Evolutionary conservation across 257 asterid genomes (phyloP).

Genomic region (Nicotiana benthamiana): DNA sequence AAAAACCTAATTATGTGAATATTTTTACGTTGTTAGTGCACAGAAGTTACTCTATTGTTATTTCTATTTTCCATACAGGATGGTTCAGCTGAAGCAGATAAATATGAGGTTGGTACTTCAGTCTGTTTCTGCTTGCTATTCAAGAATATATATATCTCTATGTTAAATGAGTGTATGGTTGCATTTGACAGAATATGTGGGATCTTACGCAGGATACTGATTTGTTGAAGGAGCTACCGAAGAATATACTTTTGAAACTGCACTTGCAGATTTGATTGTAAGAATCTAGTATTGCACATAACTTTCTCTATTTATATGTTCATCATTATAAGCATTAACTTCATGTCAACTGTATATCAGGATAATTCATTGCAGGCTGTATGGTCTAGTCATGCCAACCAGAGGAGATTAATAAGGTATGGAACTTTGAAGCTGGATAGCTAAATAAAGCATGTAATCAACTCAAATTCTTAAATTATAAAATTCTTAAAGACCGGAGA

Average conservation of each 20-base stretch:
- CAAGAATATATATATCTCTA: background rate
- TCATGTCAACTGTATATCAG: slow-evolving; percentile 25
- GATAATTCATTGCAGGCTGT: slow-evolving; percentile 81
- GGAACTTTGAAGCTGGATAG: background rate
- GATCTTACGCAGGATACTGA: slow-evolving; percentile 74
- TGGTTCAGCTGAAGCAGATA: slow-evolving; percentile 42
- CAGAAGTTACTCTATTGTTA: too few relatives aligned
- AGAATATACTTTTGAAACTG: slow-evolving; percentile 60
- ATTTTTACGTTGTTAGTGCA: too few relatives aligned
- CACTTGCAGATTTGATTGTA: slow-evolving; percentile 77
- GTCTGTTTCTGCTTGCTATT: background rate
- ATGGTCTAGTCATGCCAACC: slow-evolving; percentile 37
- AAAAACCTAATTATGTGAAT: too few relatives aligned
- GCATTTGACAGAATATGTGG: slow-evolving; percentile 66
- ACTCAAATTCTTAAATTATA: background rate
- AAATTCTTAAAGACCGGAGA: background rate
- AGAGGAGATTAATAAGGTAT: slow-evolving; percentile 51
- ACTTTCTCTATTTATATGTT: background rate
- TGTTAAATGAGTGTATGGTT: slow-evolving; percentile 1
- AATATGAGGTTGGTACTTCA: slow-evolving; percentile 42
- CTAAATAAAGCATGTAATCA: background rate
- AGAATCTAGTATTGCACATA: slow-evolving; percentile 14
- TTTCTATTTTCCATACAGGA: slow-evolving; percentile 36
- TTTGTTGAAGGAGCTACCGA: slow-evolving; percentile 52
- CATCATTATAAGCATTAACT: background rate